These are phyloP conservation scores for Buddleja alternifolia DNA, from an alignment of 257 asterid species.

Conservation along the genomic window DNA sequence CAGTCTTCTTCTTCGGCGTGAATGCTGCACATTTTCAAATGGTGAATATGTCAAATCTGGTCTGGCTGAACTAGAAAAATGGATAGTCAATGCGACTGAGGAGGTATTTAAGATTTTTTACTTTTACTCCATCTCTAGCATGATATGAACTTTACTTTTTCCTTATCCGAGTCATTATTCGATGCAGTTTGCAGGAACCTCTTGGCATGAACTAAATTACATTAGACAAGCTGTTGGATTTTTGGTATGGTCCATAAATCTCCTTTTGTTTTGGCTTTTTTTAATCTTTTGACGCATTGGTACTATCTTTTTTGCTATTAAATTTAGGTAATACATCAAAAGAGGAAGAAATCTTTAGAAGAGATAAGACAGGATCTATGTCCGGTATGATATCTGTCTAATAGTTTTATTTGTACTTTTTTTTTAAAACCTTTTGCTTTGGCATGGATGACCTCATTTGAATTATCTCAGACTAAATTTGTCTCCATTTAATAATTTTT, in stretches of 20 bases:
- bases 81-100: constrained; percentile 88
- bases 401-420: constrained; percentile 9
- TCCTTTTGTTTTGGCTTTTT: constrained; percentile 10
- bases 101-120: constrained; percentile 58
- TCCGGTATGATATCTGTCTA: constrained; percentile 59
- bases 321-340: constrained; percentile 93
- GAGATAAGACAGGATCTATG: constrained; percentile 98
- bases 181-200: constrained; percentile 93
- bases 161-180: constrained; percentile 32
- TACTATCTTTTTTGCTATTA: constrained; percentile 19
- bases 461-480: constrained; percentile 14
- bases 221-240: constrained; percentile 99
- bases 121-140: constrained; percentile 18
- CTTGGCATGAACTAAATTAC: constrained; percentile 97
- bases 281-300: constrained; percentile 13
- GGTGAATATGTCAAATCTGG: constrained; percentile 99
- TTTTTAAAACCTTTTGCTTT: constrained; percentile 8
- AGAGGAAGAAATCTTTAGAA: constrained; percentile 89
- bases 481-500: constrained; percentile 16
- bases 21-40: constrained; percentile 95
- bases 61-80: constrained; percentile 92
- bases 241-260: constrained; percentile 58
- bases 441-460: constrained; percentile 21
- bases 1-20: constrained; percentile 97
- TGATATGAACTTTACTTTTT: constrained; percentile 22